Base-by-base conservation (phyloP, 140 eudicot genomes). In the Bidens hawaiensis region DNA sequence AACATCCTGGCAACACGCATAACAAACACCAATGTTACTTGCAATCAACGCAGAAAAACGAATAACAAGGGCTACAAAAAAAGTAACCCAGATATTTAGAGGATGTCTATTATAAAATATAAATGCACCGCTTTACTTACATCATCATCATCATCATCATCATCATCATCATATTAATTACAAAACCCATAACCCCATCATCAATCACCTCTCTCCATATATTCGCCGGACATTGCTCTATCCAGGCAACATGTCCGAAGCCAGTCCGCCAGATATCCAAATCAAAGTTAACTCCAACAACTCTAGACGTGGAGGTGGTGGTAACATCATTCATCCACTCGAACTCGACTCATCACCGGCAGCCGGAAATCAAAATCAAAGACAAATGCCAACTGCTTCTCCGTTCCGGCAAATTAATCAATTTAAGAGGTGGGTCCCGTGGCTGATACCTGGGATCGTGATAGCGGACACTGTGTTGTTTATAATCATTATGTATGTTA, bases 401-500 rank as follows among this genome's bases (percentile, higher is more conserved):
- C 81, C 78, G 13, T 82, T 61, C 68, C 63, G 81, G 26, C 88
- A 82, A 41, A 60, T 84, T 0, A 91, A 84, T 74, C 91, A 84
- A 45, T 82, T 65, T 46, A 88, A 80, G 78, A 85, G 73, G 65
- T 85, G 95, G 95, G n/a, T 76, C 4, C 72, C 99, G 0, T 93
- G 99, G 99, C 43, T 93, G 69, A 83, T 88, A 1, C 94, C 96
- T 16, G 13, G 34, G 1, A 80, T 93, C 38, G 90, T 85, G 13
- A 69, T 85, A 33, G 95, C 78, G 1, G 93, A 88, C 68, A 54
- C 69, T 0, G 80, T 81, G 4, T 10, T 85, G 87, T 77, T 93
- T 45, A 3, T 81, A 5, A 69, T 93, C 57, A 82, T 95, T 14
- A 93, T 93, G 97, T 93, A 80, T 52, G 93, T 93, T 28, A 93